Conservation (phyloP, 2,329 filamentous ascomycete species). For the Alternaria viburni region DNA sequence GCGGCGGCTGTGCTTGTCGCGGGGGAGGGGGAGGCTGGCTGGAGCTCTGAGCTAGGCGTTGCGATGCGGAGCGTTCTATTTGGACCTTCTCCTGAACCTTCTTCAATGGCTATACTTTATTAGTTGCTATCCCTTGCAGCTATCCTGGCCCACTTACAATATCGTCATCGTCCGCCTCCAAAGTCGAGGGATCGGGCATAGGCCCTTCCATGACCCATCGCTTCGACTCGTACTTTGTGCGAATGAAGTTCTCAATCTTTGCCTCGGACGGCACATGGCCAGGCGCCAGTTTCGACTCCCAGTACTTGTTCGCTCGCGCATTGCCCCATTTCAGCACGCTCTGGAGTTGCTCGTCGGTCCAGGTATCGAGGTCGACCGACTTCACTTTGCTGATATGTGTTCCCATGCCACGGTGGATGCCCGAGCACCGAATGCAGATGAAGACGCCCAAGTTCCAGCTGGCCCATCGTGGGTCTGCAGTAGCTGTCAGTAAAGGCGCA, state of each 20-base stretch:
- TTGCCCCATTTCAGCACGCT: constrained; percentile 97
- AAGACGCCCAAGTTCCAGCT: constrained; percentile 99
- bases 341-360: constrained; percentile 97
- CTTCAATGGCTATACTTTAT: constrained; percentile 61
- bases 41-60: constrained; percentile 53
- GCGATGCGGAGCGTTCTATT: constrained; percentile 65
- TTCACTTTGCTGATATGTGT: constrained; percentile 98
- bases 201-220: constrained; percentile 99
- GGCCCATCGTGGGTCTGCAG: constrained; percentile 93
- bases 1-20: constrained; percentile 43
- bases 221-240: constrained; percentile 98
- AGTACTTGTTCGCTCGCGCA: constrained; percentile 94
- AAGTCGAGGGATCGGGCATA: constrained; percentile 87
- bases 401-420: constrained; percentile 98
- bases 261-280: constrained; percentile 93
- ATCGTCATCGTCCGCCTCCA: constrained; percentile 86
- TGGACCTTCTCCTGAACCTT: constrained; percentile 75
- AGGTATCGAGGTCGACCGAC: constrained; percentile 95
- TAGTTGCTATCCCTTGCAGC: constrained; percentile 7
- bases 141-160: constrained; percentile 59
- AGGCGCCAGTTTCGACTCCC: constrained; percentile 90
- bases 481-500: constrained; percentile 35
- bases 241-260: constrained; percentile 99
- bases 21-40: constrained; percentile 37
- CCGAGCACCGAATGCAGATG: constrained; percentile 96